Conservation (phyloP, 1,284 basidiomycete genomes). For the Moesziomyces sp. region DNA sequence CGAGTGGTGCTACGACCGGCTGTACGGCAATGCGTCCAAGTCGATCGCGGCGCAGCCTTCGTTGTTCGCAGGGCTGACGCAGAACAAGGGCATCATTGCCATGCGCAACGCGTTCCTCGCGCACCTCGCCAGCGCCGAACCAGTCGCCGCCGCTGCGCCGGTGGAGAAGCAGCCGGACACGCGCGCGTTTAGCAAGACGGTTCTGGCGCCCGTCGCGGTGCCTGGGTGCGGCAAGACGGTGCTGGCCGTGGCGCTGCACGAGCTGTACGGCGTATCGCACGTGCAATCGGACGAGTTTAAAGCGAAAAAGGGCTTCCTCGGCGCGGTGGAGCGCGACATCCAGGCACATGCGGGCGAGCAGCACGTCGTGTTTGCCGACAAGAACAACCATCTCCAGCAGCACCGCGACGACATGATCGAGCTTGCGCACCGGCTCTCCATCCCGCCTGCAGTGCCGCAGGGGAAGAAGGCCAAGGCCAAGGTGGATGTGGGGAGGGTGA, state of each 20-base stretch:
- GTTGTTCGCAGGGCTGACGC: conserved; percentile 76
- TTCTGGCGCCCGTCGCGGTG: conserved; percentile 88
- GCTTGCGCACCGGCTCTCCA: conserved; percentile 21
- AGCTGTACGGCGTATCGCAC: conserved; percentile 82
- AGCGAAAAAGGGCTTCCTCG: conserved; percentile 83
- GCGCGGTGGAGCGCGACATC: conserved; percentile 73
- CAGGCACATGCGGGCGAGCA: conserved; percentile 5
- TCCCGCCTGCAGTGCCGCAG: not conserved
- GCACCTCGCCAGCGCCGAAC: conserved; percentile 69
- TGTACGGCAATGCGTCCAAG: conserved; percentile 68
- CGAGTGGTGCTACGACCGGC: conserved; percentile 59
- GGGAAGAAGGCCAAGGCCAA: conserved; percentile 9
- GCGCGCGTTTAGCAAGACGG: conserved; percentile 76
- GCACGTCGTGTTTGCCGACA: conserved; percentile 60
- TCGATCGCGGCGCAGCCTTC: conserved; percentile 76
- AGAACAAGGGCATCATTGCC: conserved; percentile 84
- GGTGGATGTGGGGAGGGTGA: conserved; percentile 31
- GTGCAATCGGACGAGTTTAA: conserved; percentile 87
- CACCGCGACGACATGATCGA: conserved; percentile 63
- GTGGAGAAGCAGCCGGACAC: conserved; percentile 29
- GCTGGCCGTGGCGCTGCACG: conserved; percentile 79
- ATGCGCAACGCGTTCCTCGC: conserved; percentile 82
- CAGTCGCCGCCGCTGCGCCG: conserved; percentile 39
- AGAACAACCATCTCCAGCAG: conserved; percentile 65
- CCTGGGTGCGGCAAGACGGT: conserved; percentile 97